Evolutionary conservation across 208 protist species (phyloP).

Genomic region (Crithidia sp.): DNA sequence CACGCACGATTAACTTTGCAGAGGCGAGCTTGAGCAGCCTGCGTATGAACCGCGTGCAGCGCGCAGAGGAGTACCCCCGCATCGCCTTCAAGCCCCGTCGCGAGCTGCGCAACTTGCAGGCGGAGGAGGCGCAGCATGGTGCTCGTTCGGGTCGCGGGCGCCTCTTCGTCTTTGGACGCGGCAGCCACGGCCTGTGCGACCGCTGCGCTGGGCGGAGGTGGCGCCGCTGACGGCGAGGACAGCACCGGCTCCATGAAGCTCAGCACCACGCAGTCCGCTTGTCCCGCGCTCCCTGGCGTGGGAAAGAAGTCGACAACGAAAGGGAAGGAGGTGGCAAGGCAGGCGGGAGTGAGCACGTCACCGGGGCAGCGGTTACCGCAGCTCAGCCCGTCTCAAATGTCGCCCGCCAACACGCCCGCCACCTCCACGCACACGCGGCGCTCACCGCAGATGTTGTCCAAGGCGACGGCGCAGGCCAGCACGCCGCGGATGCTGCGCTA

Average conservation of each 20-base stretch:
- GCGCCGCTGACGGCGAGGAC: not conserved
- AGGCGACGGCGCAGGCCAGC: not conserved
- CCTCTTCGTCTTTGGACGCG: slow-evolving; percentile 23
- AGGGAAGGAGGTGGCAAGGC: too few relatives aligned
- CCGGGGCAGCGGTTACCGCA: not conserved
- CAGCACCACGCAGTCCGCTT: not conserved
- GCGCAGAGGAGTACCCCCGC: slow-evolving; percentile 14
- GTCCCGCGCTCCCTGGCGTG: too few relatives aligned
- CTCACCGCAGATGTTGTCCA: not conserved
- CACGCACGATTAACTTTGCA: not conserved
- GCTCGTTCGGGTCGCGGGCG: not conserved
- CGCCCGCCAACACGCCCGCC: too few relatives aligned
- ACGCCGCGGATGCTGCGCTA: slow-evolving; percentile 3
- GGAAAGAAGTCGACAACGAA: too few relatives aligned
- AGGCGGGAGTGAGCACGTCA: not conserved
- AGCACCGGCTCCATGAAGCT: not conserved
- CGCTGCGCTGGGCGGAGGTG: not conserved
- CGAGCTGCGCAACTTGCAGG: not conserved
- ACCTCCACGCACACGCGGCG: not conserved
- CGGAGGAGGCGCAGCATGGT: not conserved
- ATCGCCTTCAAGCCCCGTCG: slow-evolving; percentile 5
- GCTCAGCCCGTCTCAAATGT: not conserved
- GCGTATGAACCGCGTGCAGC: slow-evolving; percentile 3
- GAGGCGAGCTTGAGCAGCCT: not conserved
- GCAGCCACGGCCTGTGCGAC: slow-evolving; percentile 17